Evolutionary conservation across 1,284 basidiomycete genomes (phyloP), one percentile per base, ranked within the genome.

Genomic region (Leccinum brunneo-olivaceum): DNA sequence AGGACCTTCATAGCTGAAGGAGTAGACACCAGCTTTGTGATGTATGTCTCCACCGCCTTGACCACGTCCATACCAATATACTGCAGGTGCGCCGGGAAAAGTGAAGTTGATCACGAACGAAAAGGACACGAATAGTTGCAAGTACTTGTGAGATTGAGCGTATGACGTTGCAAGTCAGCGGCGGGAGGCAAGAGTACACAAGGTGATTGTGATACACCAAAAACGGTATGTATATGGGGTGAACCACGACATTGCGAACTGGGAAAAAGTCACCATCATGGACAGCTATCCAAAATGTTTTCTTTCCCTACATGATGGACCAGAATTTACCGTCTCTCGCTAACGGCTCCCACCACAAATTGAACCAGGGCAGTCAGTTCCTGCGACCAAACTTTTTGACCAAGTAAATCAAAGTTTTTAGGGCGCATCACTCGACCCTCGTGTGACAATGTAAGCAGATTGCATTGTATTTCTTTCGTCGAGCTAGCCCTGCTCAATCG

Each of bases 1-100:
- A 99, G 75, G n/a, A 98, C 93, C 68, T 98, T 99, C 87, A 99
- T 98, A 6, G 90, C 81, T 7, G 78, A 72, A 38, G 93, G 89
- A 45, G 82, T 82, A 23, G 84, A 83, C 49, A 97, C 79, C 73
- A 98, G 77, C 71, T 90, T 95, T 53, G 81, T 77, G 58, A 98
- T 79, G 72, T 98, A 99, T 14, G 84, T 90, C 68, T 94, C 90
- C 33, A 97, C 83, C 3, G 96, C 95, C 65, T 95, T 95, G 54
- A 91, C 77, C 51, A 95, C 84, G 67, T 99, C 94, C 95, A 98
- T 98, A 39, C 8, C 24, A 29, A 35, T 32, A 29, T 6, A 33
- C 16, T 44, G 34, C 35, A 25, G 34, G 27, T 30, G n/a, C 11
- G 34, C 23, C n/a, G 32, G 14, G 32, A 7, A 40, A 30, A 19